Conservation (phyloP, 345 rosid genomes). For the Syzygium grande region DNA sequence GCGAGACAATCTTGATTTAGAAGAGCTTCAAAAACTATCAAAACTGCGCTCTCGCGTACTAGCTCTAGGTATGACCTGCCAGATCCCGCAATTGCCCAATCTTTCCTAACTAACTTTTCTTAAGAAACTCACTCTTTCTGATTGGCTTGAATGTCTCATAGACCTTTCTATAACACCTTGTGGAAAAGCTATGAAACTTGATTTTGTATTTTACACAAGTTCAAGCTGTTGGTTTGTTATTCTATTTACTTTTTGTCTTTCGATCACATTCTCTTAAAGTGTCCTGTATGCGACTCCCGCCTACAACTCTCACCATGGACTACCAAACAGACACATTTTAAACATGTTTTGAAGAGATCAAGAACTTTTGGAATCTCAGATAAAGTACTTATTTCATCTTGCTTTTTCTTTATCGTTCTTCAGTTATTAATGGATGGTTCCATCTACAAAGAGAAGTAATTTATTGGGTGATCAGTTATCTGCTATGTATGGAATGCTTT, state of each 20-base stretch:
- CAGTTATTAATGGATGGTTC: not conserved
- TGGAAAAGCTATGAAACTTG: not conserved
- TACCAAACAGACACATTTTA: constrained; percentile 64
- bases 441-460: not conserved
- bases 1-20: too few species aligned
- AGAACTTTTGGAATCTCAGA: constrained; percentile 61
- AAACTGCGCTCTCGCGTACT: rapidly evolving
- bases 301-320: constrained; percentile 43
- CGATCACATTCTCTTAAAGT: constrained; percentile 40
- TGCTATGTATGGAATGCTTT: too few species aligned
- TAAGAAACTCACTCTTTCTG: not conserved
- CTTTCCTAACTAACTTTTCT: rapidly evolving
- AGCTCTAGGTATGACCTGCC: not conserved
- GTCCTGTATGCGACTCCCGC: constrained; percentile 48
- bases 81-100: rapidly evolving
- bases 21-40: too few species aligned
- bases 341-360: constrained; percentile 56
- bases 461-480: too few species aligned
- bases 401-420: not conserved
- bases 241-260: not conserved
- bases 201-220: not conserved
- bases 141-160: rapidly evolving
- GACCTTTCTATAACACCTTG: not conserved
- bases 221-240: not conserved
- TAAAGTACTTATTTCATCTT: constrained; percentile 29